Conservation (phyloP, 2,329 filamentous ascomycete genomes). For the Ophiostoma montium region DNA sequence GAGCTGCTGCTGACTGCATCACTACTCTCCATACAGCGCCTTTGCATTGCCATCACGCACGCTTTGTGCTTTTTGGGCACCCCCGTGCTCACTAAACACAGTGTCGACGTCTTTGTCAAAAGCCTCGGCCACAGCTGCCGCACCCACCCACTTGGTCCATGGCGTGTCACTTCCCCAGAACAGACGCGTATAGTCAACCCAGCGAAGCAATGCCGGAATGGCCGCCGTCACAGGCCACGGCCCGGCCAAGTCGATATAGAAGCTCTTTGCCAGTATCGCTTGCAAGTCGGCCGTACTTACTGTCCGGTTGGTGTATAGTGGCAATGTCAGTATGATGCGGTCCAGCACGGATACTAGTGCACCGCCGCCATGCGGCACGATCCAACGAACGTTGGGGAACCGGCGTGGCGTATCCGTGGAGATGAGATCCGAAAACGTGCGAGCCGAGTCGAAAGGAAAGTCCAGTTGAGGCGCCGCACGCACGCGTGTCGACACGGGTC, state of each 20-base stretch:
- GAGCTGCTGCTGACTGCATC: too few species aligned
- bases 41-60: slow-evolving; percentile 1
- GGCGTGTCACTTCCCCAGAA: slow-evolving; percentile 15
- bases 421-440: slow-evolving; percentile 12
- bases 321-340: background rate
- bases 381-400: slow-evolving; percentile 4
- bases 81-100: background rate
- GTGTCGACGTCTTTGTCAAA: slow-evolving; percentile 3
- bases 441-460: slow-evolving; percentile 15
- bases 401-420: background rate
- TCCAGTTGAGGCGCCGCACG: slow-evolving; percentile 11
- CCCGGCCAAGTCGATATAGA: slow-evolving; percentile 18
- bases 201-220: slow-evolving; percentile 14
- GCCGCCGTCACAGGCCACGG: slow-evolving; percentile 15
- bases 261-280: slow-evolving; percentile 9
- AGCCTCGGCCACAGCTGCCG: background rate
- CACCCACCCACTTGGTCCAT: slow-evolving; percentile 13
- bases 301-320: slow-evolving; percentile 11
- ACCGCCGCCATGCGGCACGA: slow-evolving; percentile 6
- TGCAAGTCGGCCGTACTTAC: slow-evolving; percentile 20
- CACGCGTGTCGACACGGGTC: slow-evolving; percentile 11
- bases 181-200: slow-evolving; percentile 14
- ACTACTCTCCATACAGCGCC: background rate
- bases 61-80: background rate
- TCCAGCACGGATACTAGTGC: background rate